Base-by-base conservation (phyloP, 2,329 filamentous ascomycete species). In the Taxawa tesnikishii region DNA sequence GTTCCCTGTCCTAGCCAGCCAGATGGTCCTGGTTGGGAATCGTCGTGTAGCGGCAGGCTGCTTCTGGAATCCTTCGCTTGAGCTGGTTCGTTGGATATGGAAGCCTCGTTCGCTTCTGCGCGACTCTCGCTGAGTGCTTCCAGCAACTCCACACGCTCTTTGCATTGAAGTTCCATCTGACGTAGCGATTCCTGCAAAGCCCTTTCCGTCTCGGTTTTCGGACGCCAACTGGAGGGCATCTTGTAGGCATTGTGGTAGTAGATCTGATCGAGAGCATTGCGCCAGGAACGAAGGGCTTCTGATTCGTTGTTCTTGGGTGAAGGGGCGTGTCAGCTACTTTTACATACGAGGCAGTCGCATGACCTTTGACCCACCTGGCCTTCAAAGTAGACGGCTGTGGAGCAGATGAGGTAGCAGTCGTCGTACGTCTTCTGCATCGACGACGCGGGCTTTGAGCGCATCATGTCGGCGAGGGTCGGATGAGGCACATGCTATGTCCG, bases 391-490 rank as follows among this genome's bases (percentile, higher is more conserved):
- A 94, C 83, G 24, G 88, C 88, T 2, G 87, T 96, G 10, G 87
- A 94, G 60, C 87, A 94, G 52, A 80, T 85, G 47, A 94, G 63
- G 60, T 94, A 94, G 58, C 82, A 87, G 58, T 96, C 85, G 63
- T 96, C 88, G 62, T 96, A 96, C 34, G 85, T 93, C 70, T 94
- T 94, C 63, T 96, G 88, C 56, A 94, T 75, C 40, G 76, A 75
- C 58, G 80, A 75, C 51, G 76, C 68, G 40, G 67, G 65, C 51
- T 75, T 75, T 55, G 63, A 63, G 51, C 67, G 65, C 61, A 69
- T 70, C 62, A 67, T 68, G 21, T 35, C 34, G 21, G 15, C 18
- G 7, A 25, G 10, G 7, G 16, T 16, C 4, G 23, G 14, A 15
- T 12, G 28, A 19, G 13, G 9, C n/a, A 18, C 30, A 32, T 23